These are phyloP conservation scores for Botrytis aclada DNA, from an alignment of 2,329 filamentous ascomycete species.

Conservation along the genomic window DNA sequence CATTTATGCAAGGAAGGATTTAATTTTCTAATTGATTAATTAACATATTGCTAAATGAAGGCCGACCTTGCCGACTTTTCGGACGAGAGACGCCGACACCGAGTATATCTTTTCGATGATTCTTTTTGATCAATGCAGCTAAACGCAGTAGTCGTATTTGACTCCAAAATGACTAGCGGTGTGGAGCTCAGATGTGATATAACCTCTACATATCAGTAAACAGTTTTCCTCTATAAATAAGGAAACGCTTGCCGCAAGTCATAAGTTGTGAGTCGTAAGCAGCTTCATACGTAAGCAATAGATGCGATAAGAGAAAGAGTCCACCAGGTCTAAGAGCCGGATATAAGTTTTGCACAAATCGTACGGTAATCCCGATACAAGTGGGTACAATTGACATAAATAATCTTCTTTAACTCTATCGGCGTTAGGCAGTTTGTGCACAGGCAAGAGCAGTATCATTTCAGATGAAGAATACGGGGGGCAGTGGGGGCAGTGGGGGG, in stretches of 20 bases:
- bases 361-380: not conserved
- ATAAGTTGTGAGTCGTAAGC: not conserved
- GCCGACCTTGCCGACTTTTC: not conserved
- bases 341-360: not conserved
- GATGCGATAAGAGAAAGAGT: not conserved
- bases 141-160: constrained; percentile 11
- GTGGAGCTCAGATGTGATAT: not conserved
- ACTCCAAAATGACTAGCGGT: constrained; percentile 14
- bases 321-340: not conserved
- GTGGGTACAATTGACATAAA: not conserved
- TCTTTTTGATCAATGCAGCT: constrained; percentile 5
- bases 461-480: constrained; percentile 2
- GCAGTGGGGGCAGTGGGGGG: not conserved
- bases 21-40: not conserved
- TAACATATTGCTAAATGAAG: not conserved
- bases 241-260: not conserved
- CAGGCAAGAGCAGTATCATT: not conserved
- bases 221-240: not conserved
- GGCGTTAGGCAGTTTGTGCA: not conserved
- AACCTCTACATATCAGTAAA: not conserved
- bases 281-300: no score
- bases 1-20: constrained; percentile 13
- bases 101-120: not conserved
- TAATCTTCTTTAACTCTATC: not conserved
- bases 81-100: constrained; percentile 2